Percentiles rank a stretch among this genome's conserved stretches.
phyloP scores from a whole-genome alignment of 140 eudicot species.

The Bidens hawaiensis region DNA sequence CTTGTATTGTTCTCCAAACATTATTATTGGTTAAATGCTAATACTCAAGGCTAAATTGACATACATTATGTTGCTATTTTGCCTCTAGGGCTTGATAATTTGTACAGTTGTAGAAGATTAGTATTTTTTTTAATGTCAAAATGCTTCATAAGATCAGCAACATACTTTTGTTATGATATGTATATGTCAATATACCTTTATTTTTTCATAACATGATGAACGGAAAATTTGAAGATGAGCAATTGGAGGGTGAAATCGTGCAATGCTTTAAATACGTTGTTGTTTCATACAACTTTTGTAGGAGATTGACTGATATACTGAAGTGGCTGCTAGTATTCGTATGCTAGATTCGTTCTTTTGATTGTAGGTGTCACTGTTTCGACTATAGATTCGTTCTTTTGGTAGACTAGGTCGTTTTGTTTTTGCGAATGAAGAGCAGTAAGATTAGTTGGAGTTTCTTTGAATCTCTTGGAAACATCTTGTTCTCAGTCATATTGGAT shows the following conservation, averaged over 20 bases:
- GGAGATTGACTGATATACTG: not conserved
- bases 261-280: not conserved
- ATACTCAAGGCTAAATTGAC: not conserved
- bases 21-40: not conserved
- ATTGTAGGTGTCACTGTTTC: not conserved
- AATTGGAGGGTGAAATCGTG: not conserved
- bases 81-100: not conserved
- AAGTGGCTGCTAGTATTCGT: not conserved
- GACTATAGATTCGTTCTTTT: not conserved
- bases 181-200: not conserved
- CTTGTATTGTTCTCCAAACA: not conserved
- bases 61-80: conserved; percentile 7
- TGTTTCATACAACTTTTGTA: not conserved
- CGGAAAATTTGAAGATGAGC: not conserved
- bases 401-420: not conserved
- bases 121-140: not conserved
- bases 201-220: not conserved
- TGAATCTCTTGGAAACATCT: not conserved
- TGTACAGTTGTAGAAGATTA: not conserved
- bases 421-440: not conserved
- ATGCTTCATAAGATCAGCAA: no score
- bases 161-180: no score
- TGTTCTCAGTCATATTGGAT: not conserved
- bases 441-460: not conserved
- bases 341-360: not conserved